Evolutionary conservation across 1,139 yeast species (phyloP).

Genomic region (Candida dubliniensis): DNA sequence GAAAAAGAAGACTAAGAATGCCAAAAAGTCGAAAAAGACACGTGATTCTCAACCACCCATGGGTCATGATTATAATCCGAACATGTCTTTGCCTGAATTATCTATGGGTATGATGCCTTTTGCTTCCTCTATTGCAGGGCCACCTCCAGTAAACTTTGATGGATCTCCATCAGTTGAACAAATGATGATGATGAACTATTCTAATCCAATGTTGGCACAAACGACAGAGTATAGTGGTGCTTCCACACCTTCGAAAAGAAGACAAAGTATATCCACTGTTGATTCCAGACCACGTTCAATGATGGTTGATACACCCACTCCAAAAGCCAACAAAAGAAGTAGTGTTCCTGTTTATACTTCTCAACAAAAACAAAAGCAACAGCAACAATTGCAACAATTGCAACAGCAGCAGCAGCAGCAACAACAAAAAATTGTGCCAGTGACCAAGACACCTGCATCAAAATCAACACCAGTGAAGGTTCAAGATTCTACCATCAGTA

Average conservation of each 20-base stretch:
- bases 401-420: conserved; percentile 3
- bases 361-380: conserved; percentile 7
- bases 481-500: conserved; percentile 26
- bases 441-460: conserved; percentile 4
- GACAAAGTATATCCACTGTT: conserved; percentile 23
- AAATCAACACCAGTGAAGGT: conserved; percentile 12
- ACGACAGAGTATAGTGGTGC: conserved; percentile 20
- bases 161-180: conserved; percentile 1
- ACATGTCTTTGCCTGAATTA: conserved; percentile 9
- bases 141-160: conserved; percentile 2
- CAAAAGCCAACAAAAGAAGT: conserved; percentile 1
- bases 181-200: conserved; percentile 10
- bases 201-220: conserved; percentile 23
- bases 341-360: conserved; percentile 3
- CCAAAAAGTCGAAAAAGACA: conserved; percentile 1
- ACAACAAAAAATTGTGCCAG: not conserved
- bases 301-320: conserved; percentile 12
- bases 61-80: conserved; percentile 8
- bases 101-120: conserved; percentile 3
- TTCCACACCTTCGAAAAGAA: conserved; percentile 12
- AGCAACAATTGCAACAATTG: not conserved
- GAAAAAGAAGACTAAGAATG: conserved; percentile 9
- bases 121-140: not conserved
- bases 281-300: conserved; percentile 23
- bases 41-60: conserved; percentile 8